Base-by-base conservation (phyloP, 139 green algal species). In the Tetraselmis striata region DNA sequence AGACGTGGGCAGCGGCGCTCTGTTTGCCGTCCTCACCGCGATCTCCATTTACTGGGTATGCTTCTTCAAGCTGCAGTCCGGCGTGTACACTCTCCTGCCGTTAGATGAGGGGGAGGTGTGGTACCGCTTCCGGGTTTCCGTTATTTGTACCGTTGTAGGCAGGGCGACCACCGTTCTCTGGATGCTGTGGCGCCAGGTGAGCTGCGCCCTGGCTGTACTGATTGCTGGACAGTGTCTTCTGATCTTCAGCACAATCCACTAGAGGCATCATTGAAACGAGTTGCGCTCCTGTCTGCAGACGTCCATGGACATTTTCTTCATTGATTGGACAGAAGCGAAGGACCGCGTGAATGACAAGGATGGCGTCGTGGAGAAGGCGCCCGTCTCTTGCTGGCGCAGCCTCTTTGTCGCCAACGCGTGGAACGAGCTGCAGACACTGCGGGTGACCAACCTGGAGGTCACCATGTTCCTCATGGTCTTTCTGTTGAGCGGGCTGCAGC, bases 321-420 rank as follows among this genome's bases (percentile, higher is more conserved):
- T 87, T 30, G 84, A 87, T 76, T 87, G 84, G 84, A 80, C 84
- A 76, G 82, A 85, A 76, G 76, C 84, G 58, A 27, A 77, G 80
- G 1, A 27, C 0, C 11, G 59, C 24, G 24, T 83, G 29, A 75
- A 45, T 31, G 31, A 32, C 45, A 59, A 22, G 45, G n/a, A 2
- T 2, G 31, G 81, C 30, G 22, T 23, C 2, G 2, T 2, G 26
- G 78, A 83, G 75, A 23, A 78, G 0, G 74, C 32, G 30, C 74
- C 79, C n/a, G 80, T 87, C 26, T 79, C 59, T 2, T 77, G 58
- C 26, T 87, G 84, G 84, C 45, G 84, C 25, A 81, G 32, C 27
- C 58, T 87, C 45, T 87, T 85, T 80, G 76, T 85, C 24, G 80
- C 76, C 67, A 87, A 87, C 80, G 80, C 84, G 84, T 87, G 80